Percentiles rank a stretch among this genome's conserved stretches.
These are phyloP conservation scores for Rhizophagus prolifer DNA, from an alignment of 192 early-diverging fungal genomes.

Conservation along the genomic window DNA sequence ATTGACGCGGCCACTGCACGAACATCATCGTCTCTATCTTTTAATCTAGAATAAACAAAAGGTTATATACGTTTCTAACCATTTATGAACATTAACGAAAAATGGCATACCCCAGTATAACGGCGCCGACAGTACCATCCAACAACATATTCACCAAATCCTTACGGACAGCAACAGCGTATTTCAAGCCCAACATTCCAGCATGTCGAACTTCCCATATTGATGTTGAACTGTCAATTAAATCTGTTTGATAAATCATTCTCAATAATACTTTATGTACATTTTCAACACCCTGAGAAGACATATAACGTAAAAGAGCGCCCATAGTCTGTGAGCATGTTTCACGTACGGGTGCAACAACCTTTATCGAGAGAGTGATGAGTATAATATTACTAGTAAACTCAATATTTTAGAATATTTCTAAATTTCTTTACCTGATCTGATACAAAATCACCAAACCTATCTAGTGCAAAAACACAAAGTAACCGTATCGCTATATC, in stretches of 20 bases:
- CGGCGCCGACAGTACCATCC: constrained; percentile 72
- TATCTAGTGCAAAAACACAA: constrained; percentile 91
- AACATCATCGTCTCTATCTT: constrained; percentile 92
- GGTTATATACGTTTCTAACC: neutral
- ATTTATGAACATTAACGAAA: neutral
- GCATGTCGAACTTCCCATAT: constrained; percentile 95
- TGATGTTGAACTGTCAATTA: constrained; percentile 40
- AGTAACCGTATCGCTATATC: constrained; percentile 87
- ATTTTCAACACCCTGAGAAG: constrained; percentile 54
- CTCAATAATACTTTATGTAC: constrained; percentile 69
- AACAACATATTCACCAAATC: constrained; percentile 81
- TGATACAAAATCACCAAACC: constrained; percentile 95
- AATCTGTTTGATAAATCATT: constrained; percentile 61
- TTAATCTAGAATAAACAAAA: constrained; percentile 41
- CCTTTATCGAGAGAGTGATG: constrained; percentile 33
- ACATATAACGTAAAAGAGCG: constrained; percentile 66
- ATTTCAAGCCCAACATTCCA: constrained; percentile 89
- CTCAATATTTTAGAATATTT: neutral
- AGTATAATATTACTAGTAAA: neutral
- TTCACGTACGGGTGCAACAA: constrained; percentile 94
- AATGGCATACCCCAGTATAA: constrained; percentile 65
- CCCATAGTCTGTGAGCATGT: constrained; percentile 85
- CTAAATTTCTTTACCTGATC: constrained; percentile 60
- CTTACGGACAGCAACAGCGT: constrained; percentile 86
- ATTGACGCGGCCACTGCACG: constrained; percentile 89